Percentiles rank a stretch among this genome's conserved stretches.
Conservation (phyloP, 2,329 filamentous ascomycete species). For the Calonectria honghensis region DNA sequence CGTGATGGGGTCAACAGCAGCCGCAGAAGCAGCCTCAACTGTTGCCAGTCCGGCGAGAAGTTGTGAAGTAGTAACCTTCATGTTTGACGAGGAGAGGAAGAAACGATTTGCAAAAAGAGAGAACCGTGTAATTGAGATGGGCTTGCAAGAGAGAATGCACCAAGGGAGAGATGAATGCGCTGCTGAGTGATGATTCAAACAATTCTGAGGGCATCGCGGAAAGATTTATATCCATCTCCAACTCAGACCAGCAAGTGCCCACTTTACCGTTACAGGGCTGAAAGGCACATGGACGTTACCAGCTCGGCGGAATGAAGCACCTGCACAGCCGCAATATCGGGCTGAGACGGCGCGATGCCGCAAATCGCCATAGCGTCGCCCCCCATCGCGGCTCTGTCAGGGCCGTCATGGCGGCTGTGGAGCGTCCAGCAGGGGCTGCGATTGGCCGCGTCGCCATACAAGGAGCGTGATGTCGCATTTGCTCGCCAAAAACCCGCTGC, state of each 20-base stretch:
- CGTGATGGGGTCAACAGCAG: slow-evolving; percentile 26
- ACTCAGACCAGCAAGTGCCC: background rate
- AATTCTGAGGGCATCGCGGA: slow-evolving; percentile 2
- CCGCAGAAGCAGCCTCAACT: slow-evolving; percentile 3
- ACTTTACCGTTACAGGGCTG: slow-evolving; percentile 26
- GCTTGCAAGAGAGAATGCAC: background rate
- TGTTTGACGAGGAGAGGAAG: background rate
- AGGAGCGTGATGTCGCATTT: slow-evolving; percentile 3
- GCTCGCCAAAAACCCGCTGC: slow-evolving; percentile 15
- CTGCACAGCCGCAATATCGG: slow-evolving; percentile 18
- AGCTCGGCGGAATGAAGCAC: background rate
- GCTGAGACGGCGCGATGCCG: slow-evolving; percentile 35
- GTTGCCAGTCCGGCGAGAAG: slow-evolving; percentile 29
- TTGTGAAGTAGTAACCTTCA: slow-evolving; percentile 29
- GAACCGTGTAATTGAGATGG: background rate
- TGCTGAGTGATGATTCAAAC: background rate
- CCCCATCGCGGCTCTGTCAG: background rate
- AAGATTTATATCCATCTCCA: slow-evolving; percentile 29
- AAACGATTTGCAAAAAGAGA: too few relatives aligned
- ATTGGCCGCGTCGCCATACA: slow-evolving; percentile 43
- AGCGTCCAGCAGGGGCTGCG: slow-evolving; percentile 24
- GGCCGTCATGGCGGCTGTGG: background rate
- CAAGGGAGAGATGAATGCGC: background rate
- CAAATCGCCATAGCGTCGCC: slow-evolving; percentile 12
- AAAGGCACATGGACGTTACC: background rate